Conservation (phyloP, 2,329 filamentous ascomycete genomes). For the Colletotrichum ledebouriae region DNA sequence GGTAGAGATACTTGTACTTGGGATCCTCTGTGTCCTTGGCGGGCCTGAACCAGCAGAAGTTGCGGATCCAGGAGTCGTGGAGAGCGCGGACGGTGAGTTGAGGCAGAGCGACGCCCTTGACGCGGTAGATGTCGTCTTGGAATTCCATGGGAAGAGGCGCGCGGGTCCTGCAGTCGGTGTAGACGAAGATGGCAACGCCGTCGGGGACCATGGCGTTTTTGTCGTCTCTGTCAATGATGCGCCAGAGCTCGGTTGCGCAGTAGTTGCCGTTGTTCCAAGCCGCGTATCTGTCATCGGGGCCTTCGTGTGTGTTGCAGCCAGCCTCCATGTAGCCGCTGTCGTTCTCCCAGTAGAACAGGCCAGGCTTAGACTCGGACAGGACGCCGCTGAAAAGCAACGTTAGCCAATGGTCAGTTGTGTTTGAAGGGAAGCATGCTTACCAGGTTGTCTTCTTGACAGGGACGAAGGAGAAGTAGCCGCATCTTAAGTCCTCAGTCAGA, state of each 20-base stretch:
- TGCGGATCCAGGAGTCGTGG: constrained; percentile 41
- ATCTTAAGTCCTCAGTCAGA: constrained; percentile 20
- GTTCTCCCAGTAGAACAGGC: constrained; percentile 1
- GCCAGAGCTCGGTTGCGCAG: constrained; percentile 30
- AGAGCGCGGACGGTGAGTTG: constrained; percentile 10
- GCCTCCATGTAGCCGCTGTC: neutral
- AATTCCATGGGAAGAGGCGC: constrained; percentile 37
- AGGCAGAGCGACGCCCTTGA: constrained; percentile 38
- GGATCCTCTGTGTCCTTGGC: constrained; percentile 13
- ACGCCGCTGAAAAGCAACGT: constrained; percentile 16
- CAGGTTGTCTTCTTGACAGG: constrained; percentile 41
- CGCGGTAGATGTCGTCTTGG: constrained; percentile 42
- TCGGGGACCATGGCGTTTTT: constrained; percentile 20
- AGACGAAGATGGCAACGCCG: constrained; percentile 43
- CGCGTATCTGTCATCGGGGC: neutral
- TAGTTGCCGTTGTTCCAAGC: constrained; percentile 14
- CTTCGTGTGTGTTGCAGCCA: neutral
- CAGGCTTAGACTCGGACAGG: constrained; percentile 26
- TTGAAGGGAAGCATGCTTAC: neutral
- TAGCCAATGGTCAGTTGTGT: neutral
- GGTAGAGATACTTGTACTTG: constrained; percentile 16
- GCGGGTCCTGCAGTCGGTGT: constrained; percentile 43
- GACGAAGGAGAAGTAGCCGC: constrained; percentile 45
- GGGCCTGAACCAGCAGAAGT: constrained; percentile 31
- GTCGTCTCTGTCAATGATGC: neutral